Base-by-base conservation (phyloP, 768 basidiomycete species). In the Boletus edulis region DNA sequence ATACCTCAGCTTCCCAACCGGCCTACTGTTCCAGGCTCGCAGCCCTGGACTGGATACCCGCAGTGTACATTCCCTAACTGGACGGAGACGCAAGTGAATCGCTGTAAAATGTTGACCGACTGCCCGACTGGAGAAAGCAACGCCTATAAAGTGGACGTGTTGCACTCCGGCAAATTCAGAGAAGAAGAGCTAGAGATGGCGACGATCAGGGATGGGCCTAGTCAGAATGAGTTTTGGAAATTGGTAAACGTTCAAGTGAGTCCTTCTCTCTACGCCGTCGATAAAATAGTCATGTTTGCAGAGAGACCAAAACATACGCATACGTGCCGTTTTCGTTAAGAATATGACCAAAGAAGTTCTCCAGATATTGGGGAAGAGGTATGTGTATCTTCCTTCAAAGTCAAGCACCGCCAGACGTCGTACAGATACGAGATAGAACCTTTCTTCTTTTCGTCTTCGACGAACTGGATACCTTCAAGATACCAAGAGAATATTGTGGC, bases 391-490 rank as follows among this genome's bases (percentile, higher is more conserved):
- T 45, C 42, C 13, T 37, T 32, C 31, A 12, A 5, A 18, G 15
- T 40, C 18, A 14, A 3, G 4, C 31, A n/a, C 38, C 5, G 44
- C 1, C 24, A 34, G 45, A 43, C 44, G 1, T 31, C 31, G 42
- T 13, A 13, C 20, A 73, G 83, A 62, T 83, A 81, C 52, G 72
- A 73, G 41, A 72, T 85, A 53, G 84, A 85, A 57, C 84, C 84
- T 0, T 85, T 86, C 65, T 86, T 81, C 62, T 86, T 84, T 64
- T 81, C 82, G 0, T 84, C 83, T 1, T 80, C 82, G 2, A 64
- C 82, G 3, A 84, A 82, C 55, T 85, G 83, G 84, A 87, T 86
- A 57, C 85, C 85, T 3, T 82, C 83, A 1, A 78, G 84, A 51
- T 87, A 80, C 49, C 79, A 84, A 57, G 84, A 85, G 59, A 78